Percentiles rank a stretch among this genome's conserved stretches.
Conservation (phyloP, 2,329 filamentous ascomycete genomes). For the Paecilomyces fulvus region DNA sequence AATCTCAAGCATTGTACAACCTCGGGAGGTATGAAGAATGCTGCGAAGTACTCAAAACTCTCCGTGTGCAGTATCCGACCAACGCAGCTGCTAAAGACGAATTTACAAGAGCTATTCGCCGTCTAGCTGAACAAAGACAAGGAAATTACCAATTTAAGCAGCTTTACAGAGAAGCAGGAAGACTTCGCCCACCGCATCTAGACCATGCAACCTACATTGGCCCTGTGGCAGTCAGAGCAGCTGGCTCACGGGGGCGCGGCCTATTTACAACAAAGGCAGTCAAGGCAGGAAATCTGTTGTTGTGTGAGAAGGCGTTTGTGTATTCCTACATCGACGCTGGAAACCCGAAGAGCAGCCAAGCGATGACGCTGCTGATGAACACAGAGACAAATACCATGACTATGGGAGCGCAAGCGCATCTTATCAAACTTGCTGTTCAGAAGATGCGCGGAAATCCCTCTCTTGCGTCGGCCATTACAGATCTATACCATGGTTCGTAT, state of each 20-base stretch:
- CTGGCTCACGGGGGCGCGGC: conserved; percentile 38
- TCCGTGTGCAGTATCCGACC: conserved; percentile 25
- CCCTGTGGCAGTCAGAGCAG: conserved; percentile 34
- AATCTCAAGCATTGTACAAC: conserved; percentile 38
- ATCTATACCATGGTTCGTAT: conserved; percentile 38
- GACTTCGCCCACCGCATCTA: conserved; percentile 13
- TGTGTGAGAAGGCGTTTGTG: conserved; percentile 50
- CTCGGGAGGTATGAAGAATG: conserved; percentile 33
- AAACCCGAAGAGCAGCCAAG: not conserved
- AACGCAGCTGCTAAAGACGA: conserved; percentile 24
- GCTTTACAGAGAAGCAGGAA: not conserved
- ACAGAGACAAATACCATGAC: conserved; percentile 19
- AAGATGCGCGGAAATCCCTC: conserved; percentile 39
- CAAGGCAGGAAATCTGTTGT: conserved; percentile 42
- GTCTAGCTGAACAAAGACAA: not conserved
- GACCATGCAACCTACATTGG: conserved; percentile 42
- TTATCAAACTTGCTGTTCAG: conserved; percentile 36
- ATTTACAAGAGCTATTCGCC: not conserved
- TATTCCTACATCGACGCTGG: conserved; percentile 17
- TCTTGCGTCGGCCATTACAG: conserved; percentile 21
- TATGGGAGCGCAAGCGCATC: conserved; percentile 33
- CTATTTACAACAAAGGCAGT: conserved; percentile 44
- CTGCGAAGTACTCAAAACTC: conserved; percentile 23
- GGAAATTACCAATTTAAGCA: not conserved
- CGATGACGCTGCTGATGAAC: conserved; percentile 25